Percentiles rank a stretch among this genome's conserved stretches.
phyloP scores from a whole-genome alignment of 495 filamentous ascomycete genomes.

The Aspergillus saccharolyticus region DNA sequence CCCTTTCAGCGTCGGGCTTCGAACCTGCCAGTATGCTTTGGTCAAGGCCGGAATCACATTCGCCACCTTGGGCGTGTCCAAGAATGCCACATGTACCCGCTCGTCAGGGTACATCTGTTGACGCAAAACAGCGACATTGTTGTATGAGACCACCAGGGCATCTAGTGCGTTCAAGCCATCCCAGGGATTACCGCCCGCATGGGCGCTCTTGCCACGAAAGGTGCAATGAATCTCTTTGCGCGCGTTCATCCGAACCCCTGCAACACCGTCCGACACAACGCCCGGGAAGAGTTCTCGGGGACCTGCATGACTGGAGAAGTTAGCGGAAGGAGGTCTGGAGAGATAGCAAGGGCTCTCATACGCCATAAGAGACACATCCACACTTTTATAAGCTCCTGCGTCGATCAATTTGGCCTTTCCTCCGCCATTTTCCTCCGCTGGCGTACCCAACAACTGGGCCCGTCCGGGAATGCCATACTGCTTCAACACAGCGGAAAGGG shows the following conservation, averaged over 20 bases:
- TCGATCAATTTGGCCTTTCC: slow-evolving; percentile 64
- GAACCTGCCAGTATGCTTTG: slow-evolving; percentile 47
- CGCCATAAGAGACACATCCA: slow-evolving; percentile 63
- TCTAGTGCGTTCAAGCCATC: slow-evolving; percentile 60
- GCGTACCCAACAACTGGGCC: slow-evolving; percentile 61
- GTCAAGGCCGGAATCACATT: slow-evolving; percentile 60
- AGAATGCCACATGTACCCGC: slow-evolving; percentile 55
- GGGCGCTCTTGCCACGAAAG: slow-evolving; percentile 35
- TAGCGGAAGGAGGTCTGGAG: not conserved
- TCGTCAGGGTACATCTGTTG: slow-evolving; percentile 61
- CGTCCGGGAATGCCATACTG: slow-evolving; percentile 48
- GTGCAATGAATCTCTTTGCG: slow-evolving; percentile 34
- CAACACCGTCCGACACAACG: slow-evolving; percentile 24
- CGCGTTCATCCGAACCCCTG: slow-evolving; percentile 34
- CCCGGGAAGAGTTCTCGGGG: slow-evolving; percentile 27
- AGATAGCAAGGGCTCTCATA: slow-evolving; percentile 26
- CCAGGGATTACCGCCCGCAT: slow-evolving; percentile 63
- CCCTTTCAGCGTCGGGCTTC: slow-evolving; percentile 43
- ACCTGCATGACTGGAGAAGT: slow-evolving; percentile 26
- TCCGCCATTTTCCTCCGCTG: slow-evolving; percentile 66
- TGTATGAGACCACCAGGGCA: slow-evolving; percentile 57
- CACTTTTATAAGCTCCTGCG: slow-evolving; percentile 56
- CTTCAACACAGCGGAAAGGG: slow-evolving; percentile 47
- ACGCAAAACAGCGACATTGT: slow-evolving; percentile 54
- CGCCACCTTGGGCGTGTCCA: slow-evolving; percentile 52